A percentile compares a stretch with the other conserved stretches of the same genome.
phyloP scores from a whole-genome alignment of 306 rosid species.

The Cucumis cinereus region DNA sequence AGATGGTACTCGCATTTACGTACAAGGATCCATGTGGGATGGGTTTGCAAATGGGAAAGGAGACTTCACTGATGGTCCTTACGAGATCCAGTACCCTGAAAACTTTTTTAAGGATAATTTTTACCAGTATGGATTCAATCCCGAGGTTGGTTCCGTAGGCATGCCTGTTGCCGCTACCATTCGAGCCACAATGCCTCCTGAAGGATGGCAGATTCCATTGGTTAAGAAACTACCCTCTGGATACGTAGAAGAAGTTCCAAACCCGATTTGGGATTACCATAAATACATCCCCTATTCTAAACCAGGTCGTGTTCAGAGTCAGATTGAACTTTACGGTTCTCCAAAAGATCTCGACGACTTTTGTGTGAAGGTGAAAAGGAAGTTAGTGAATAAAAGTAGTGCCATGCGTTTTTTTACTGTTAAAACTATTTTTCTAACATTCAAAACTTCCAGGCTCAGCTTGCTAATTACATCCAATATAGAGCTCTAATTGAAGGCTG shows the following conservation, averaged over 20 bases:
- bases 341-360: slow-evolving; percentile 83
- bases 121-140: slow-evolving; percentile 75
- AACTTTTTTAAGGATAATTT: slow-evolving; percentile 48
- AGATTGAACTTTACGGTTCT: slow-evolving; percentile 69
- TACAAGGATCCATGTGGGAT: slow-evolving; percentile 89
- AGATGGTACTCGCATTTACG: slow-evolving; percentile 79
- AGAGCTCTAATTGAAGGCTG: slow-evolving; percentile 90
- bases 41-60: slow-evolving; percentile 93
- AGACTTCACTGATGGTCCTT: slow-evolving; percentile 78
- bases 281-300: slow-evolving; percentile 86
- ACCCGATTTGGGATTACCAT: slow-evolving; percentile 93
- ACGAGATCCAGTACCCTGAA: slow-evolving; percentile 87
- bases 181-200: slow-evolving; percentile 82
- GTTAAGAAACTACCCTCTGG: slow-evolving; percentile 52
- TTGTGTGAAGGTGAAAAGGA: slow-evolving; percentile 57
- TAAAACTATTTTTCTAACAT: slow-evolving; percentile 10
- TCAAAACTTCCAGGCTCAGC: slow-evolving; percentile 62
- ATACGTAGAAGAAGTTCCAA: slow-evolving; percentile 71
- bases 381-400: slow-evolving; percentile 4
- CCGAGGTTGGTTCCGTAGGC: slow-evolving; percentile 92
- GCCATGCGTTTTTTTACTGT: background rate
- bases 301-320: slow-evolving; percentile 69
- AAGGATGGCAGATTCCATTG: slow-evolving; percentile 83
- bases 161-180: slow-evolving; percentile 89
- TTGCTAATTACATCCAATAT: slow-evolving; percentile 77